phyloP scores from a whole-genome alignment of 106 monocot genomes.

The Hemerocallis citrina region DNA sequence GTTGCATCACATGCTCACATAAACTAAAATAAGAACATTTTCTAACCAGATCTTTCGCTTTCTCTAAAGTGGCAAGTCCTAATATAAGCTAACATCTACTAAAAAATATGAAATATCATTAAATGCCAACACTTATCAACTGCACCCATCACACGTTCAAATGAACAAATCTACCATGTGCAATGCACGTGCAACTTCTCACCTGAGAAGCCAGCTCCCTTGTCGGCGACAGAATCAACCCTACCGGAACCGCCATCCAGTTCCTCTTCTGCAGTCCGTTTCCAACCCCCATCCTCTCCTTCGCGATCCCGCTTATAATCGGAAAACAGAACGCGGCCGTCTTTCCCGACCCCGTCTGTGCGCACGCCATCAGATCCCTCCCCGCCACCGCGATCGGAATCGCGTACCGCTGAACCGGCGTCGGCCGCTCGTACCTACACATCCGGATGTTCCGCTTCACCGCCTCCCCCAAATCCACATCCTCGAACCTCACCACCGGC shows the following conservation, averaged over 20 bases:
- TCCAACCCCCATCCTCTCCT: too few species aligned
- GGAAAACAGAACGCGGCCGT: conserved; percentile 63
- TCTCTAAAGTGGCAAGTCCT: too few species aligned
- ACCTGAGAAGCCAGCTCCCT: conserved; percentile 51
- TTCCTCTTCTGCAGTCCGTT: too few species aligned
- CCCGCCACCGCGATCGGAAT: conserved; percentile 34
- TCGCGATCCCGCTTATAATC: conserved; percentile 34
- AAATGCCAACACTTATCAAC: too few species aligned
- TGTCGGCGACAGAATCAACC: conserved; percentile 41
- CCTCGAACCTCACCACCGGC: conserved; percentile 22
- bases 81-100: too few species aligned
- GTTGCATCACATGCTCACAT: too few species aligned
- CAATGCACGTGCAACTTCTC: too few species aligned
- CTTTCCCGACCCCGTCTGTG: conserved; percentile 65
- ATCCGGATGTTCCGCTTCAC: conserved; percentile 24
- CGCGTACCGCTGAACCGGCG: conserved; percentile 48
- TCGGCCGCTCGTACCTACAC: conserved; percentile 32
- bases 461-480: conserved; percentile 29
- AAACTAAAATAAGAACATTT: too few species aligned
- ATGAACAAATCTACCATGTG: too few species aligned
- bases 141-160: too few species aligned
- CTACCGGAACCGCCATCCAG: conserved; percentile 19
- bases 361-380: conserved; percentile 50
- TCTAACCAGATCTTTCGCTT: too few species aligned
- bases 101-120: too few species aligned